phyloP scores from a whole-genome alignment of 2,329 filamentous ascomycete species.

The Neonectria magnoliae region DNA sequence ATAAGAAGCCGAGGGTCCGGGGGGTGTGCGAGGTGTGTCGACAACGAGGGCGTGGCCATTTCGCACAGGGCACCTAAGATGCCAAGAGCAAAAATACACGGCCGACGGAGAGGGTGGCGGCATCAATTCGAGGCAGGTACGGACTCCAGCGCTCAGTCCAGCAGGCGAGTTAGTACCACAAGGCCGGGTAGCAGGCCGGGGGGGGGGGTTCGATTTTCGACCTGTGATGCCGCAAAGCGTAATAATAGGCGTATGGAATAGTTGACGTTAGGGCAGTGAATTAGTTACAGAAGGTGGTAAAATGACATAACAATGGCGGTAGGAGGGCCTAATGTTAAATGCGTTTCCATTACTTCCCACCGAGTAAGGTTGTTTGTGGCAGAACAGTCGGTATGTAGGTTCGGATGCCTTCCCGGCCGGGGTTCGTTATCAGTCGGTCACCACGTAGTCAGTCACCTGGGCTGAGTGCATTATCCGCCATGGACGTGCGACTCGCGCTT shows the following conservation, averaged over 20 bases:
- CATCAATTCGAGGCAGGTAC: slow-evolving; percentile 14
- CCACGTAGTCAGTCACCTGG: slow-evolving; percentile 17
- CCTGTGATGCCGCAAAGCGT: slow-evolving; percentile 14
- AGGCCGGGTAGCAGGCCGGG: slow-evolving; percentile 18
- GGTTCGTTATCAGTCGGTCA: slow-evolving; percentile 41
- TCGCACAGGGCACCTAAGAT: background rate
- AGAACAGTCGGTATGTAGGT: background rate
- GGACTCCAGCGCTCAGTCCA: background rate
- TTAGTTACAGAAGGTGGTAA: background rate
- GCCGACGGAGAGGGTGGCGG: slow-evolving; percentile 12
- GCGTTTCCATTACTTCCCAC: background rate
- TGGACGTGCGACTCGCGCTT: background rate
- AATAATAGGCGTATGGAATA: slow-evolving; percentile 14
- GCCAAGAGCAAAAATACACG: background rate
- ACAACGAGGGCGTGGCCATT: slow-evolving; percentile 8
- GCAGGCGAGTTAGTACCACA: slow-evolving; percentile 7
- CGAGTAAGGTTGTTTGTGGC: slow-evolving; percentile 21
- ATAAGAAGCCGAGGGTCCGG: slow-evolving; percentile 40
- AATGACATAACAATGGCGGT: background rate
- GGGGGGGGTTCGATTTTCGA: background rate
- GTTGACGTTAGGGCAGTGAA: background rate
- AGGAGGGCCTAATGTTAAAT: background rate
- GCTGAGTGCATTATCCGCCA: slow-evolving; percentile 12
- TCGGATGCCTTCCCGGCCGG: slow-evolving; percentile 22
- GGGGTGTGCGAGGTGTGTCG: slow-evolving; percentile 8